Conservation (phyloP, 139 green algal species). For the Ettlia oleoabundans region DNA sequence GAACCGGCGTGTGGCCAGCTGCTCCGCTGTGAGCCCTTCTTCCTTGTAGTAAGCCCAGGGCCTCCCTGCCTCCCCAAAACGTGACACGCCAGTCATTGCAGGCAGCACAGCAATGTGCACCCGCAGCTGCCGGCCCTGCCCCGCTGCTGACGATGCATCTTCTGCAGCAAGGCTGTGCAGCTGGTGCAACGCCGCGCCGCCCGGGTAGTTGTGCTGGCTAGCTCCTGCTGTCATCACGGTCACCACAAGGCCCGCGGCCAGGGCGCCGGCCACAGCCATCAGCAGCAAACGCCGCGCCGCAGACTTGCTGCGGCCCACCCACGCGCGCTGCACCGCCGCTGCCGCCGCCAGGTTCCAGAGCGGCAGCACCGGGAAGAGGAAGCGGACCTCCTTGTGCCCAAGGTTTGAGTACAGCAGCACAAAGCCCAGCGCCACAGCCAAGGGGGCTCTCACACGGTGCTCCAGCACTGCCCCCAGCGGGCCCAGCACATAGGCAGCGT, state of each 20-base stretch:
- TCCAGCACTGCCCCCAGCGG: constrained; percentile 56
- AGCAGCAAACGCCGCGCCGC: not conserved
- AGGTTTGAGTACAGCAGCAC: constrained; percentile 80
- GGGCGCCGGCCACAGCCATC: not conserved
- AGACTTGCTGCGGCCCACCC: constrained; percentile 16
- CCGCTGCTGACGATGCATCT: not conserved
- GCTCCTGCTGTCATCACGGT: constrained; percentile 41
- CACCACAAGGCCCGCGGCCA: constrained; percentile 16
- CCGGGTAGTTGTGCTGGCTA: constrained; percentile 71
- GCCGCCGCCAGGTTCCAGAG: constrained; percentile 79
- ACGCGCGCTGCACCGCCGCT: constrained; percentile 43
- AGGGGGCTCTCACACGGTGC: constrained; percentile 5
- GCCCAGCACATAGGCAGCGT: constrained; percentile 56
- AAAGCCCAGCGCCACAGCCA: constrained; percentile 53
- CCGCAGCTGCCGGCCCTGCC: not conserved
- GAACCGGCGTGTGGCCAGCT: constrained; percentile 36
- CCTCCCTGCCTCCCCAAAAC: constrained; percentile 60
- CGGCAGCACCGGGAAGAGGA: constrained; percentile 83
- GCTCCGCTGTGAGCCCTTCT: constrained; percentile 27
- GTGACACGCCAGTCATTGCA: constrained; percentile 79
- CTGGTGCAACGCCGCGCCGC: constrained; percentile 58
- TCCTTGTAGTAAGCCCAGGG: constrained; percentile 71
- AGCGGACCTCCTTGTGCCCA: constrained; percentile 83
- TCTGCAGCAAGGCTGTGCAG: constrained; percentile 49
- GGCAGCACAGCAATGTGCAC: constrained; percentile 75